These are phyloP conservation scores for Penicillium steckii DNA, from an alignment of 495 filamentous ascomycete species.

Conservation along the genomic window DNA sequence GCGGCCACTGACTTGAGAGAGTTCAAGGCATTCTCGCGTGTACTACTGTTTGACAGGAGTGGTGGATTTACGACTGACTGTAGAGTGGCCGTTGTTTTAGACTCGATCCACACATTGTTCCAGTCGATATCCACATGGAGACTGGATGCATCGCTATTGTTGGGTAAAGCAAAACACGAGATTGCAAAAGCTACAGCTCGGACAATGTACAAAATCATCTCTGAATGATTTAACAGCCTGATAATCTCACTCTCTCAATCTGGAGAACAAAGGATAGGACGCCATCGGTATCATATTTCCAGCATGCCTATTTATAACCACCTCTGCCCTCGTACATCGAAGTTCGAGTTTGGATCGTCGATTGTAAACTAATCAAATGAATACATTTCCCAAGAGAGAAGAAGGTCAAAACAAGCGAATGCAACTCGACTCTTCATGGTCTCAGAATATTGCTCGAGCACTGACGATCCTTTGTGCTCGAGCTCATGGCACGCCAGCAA, in stretches of 20 bases:
- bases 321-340: no score
- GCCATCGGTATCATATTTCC: no score
- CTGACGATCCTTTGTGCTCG: background rate
- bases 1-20: conserved; percentile 1
- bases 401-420: background rate
- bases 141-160: background rate
- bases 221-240: no score
- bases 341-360: no score
- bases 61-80: conserved; percentile 7
- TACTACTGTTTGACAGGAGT: conserved; percentile 6
- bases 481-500: background rate
- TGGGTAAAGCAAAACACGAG: background rate
- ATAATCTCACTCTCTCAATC: no score
- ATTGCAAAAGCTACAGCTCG: background rate
- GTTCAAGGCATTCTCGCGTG: background rate
- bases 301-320: no score
- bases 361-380: no score
- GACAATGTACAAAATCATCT: background rate
- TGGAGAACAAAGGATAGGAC: background rate
- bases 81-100: conserved; percentile 6
- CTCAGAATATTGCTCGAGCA: background rate
- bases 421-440: background rate
- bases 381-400: background rate
- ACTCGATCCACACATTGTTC: conserved; percentile 7
- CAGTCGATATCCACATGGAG: conserved; percentile 2